A percentile compares a stretch with the other conserved stretches of the same genome.
These are phyloP conservation scores for Metschnikowia baotianmanensis DNA, from an alignment of 805 yeast species.

Conservation along the genomic window DNA sequence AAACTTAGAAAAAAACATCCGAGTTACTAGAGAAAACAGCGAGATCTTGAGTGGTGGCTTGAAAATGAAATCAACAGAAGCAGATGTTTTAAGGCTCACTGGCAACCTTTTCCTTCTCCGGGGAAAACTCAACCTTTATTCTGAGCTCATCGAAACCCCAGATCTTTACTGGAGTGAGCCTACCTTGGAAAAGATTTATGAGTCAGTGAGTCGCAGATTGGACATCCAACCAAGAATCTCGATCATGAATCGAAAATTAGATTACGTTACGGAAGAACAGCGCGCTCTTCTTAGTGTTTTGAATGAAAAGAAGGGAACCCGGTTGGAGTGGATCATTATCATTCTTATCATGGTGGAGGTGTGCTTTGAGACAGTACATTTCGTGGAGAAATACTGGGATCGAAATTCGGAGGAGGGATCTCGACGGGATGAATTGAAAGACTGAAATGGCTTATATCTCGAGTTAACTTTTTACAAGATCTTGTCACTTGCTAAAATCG, in stretches of 20 bases:
- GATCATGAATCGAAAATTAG: slow-evolving; percentile 79
- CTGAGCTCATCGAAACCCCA: slow-evolving; percentile 88
- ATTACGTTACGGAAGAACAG: slow-evolving; percentile 87
- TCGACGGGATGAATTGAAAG: no score
- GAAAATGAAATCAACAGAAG: slow-evolving; percentile 42
- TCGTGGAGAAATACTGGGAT: slow-evolving; percentile 49
- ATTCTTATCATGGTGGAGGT: slow-evolving; percentile 82
- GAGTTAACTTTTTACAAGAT: no score
- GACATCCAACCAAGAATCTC: slow-evolving; percentile 77
- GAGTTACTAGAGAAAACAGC: slow-evolving; percentile 59
- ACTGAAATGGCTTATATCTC: no score
- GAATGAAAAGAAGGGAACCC: slow-evolving; percentile 70
- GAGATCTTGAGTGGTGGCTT: slow-evolving; percentile 65
- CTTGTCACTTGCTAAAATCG: no score
- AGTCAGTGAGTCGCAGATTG: slow-evolving; percentile 63
- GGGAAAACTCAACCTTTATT: slow-evolving; percentile 80
- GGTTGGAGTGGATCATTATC: slow-evolving; percentile 88
- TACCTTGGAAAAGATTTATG: slow-evolving; percentile 71
- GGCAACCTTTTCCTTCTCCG: slow-evolving; percentile 74
- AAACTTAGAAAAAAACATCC: slow-evolving; percentile 66
- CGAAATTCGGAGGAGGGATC: no score
- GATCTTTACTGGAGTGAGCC: slow-evolving; percentile 95
- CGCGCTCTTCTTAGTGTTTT: slow-evolving; percentile 71
- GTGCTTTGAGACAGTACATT: slow-evolving; percentile 73
- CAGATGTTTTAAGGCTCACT: slow-evolving; percentile 63